Conservation (phyloP, 2,329 filamentous ascomycete genomes). For the Daldinia sp. region DNA sequence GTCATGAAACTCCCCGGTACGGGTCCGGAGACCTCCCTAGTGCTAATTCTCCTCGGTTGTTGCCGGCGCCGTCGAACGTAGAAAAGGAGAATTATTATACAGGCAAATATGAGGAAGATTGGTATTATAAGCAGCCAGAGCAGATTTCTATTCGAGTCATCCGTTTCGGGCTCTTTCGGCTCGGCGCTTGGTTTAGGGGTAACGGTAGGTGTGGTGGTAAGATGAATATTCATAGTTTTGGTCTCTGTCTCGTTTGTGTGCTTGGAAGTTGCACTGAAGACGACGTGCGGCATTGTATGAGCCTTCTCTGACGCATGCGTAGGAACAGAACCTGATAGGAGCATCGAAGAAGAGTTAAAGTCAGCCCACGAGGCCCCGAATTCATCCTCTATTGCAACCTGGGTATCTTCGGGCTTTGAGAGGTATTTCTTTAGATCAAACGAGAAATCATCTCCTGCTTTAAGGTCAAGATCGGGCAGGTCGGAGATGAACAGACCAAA, state of each 20-base stretch:
- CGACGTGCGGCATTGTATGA: constrained; percentile 32
- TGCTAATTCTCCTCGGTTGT: constrained; percentile 35
- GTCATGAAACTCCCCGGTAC: constrained; percentile 48
- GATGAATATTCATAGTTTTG: constrained; percentile 44
- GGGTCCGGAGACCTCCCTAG: constrained; percentile 49
- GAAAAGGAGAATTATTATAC: constrained; percentile 44
- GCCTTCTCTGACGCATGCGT: constrained; percentile 21
- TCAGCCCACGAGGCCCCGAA: constrained; percentile 50
- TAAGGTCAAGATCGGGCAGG: constrained; percentile 49
- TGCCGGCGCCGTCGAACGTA: constrained; percentile 45
- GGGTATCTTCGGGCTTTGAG: constrained; percentile 44
- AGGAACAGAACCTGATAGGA: constrained; percentile 48
- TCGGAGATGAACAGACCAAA: constrained; percentile 49
- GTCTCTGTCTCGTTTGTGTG: constrained; percentile 43
- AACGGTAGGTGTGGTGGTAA: constrained; percentile 33
- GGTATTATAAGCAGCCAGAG: constrained; percentile 50
- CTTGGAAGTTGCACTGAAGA: constrained; percentile 46
- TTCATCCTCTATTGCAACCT: constrained; percentile 44
- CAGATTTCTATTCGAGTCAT: constrained; percentile 42
- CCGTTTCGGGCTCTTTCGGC: constrained; percentile 23
- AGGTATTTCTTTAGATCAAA: constrained; percentile 51
- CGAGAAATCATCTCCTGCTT: constrained; percentile 47
- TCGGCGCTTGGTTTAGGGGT: constrained; percentile 27
- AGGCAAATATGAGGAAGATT: constrained; percentile 41
- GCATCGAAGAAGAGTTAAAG: constrained; percentile 46